Evolutionary conservation across 2,329 filamentous ascomycete species (phyloP), one percentile per base, ranked within the genome.

Genomic region (Diaporthe capsici): DNA sequence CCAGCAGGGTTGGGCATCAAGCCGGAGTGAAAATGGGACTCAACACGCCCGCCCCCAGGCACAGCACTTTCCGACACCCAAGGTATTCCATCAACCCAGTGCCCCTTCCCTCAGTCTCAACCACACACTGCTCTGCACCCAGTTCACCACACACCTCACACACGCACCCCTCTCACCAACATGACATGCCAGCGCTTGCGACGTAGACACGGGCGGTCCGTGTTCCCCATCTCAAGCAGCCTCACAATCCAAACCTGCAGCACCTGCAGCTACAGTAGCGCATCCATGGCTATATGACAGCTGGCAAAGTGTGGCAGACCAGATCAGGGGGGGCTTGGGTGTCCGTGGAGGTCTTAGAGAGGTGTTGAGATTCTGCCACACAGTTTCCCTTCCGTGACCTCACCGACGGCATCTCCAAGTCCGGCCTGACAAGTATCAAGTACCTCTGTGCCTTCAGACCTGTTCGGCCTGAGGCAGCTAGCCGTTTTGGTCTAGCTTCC

Each of bases 1-100:
- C 42, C 53, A 28, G 25, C 31, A 51, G 51, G 68, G 68, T 76
- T 76, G 75, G 75, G 75, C 75, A 76, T 76, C 75, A 75, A 75
- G 71, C 22, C 51, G 20, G 51, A 65, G 47, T 55, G 34, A 4
- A 60, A 60, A 53, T 60, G 42, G 70, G 25, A 51, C 37, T 72
- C 70, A 37, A 53, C n/a, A 55, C 47, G 49, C 15, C 42, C 42
- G 61, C 42, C 42, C 58, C 25, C 58, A 73, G 17, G 51, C 58
- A 25, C 47, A 31, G 51, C 44, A 53, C 42, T 72, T 17, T 49
- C 55, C 44, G 44, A 72, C 72, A 63, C 28, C 49, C 13, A 13
- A 39, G 37, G 37, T 39, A 61, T 60, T 67, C 49, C 53, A 49
- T 58, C 47, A 68, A 65, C 57, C 31, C 61, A 28, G 49, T 75